These are phyloP conservation scores for Nadsonia starkeyi-henricii DNA, from an alignment of 1,139 yeast genomes.

Conservation along the genomic window DNA sequence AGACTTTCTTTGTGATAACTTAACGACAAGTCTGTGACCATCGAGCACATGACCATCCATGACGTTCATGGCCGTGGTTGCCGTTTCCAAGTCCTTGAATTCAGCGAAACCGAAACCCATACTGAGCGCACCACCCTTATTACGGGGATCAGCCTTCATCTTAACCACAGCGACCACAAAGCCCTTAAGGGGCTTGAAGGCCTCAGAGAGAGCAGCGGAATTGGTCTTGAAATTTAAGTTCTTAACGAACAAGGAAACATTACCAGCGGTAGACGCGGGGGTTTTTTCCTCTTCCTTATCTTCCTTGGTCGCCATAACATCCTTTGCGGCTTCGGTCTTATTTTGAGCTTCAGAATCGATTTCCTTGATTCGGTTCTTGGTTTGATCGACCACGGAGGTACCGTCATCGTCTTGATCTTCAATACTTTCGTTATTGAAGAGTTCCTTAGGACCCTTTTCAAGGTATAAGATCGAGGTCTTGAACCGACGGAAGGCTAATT, in stretches of 20 bases:
- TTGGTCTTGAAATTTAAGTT: constrained; percentile 82
- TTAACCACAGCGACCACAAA: constrained; percentile 74
- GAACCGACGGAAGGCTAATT: constrained; percentile 73
- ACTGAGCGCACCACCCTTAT: constrained; percentile 48
- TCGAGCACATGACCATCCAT: constrained; percentile 71
- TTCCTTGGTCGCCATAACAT: constrained; percentile 18
- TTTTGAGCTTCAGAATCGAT: constrained; percentile 5
- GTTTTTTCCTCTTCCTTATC: constrained; percentile 23
- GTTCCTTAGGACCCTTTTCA: constrained; percentile 84
- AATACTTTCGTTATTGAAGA: constrained; percentile 32
- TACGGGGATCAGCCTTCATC: constrained; percentile 78
- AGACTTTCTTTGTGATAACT: constrained; percentile 58
- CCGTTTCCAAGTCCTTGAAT: constrained; percentile 65
- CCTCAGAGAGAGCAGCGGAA: constrained; percentile 36
- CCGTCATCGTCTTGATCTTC: constrained; percentile 28
- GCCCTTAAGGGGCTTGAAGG: constrained; percentile 56
- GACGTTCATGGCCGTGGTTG: constrained; percentile 56
- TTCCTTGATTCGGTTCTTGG: constrained; percentile 28
- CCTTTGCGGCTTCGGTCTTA: constrained; percentile 11
- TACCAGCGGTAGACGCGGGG: constrained; percentile 32
- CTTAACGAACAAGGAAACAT: constrained; percentile 84
- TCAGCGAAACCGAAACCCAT: constrained; percentile 99
- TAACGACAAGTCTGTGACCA: constrained; percentile 82
- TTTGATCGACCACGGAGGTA: constrained; percentile 20
- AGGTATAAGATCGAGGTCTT: constrained; percentile 75